phyloP scores from a whole-genome alignment of 2,329 filamentous ascomycete species.

The Hymenoscyphus fraxineus region DNA sequence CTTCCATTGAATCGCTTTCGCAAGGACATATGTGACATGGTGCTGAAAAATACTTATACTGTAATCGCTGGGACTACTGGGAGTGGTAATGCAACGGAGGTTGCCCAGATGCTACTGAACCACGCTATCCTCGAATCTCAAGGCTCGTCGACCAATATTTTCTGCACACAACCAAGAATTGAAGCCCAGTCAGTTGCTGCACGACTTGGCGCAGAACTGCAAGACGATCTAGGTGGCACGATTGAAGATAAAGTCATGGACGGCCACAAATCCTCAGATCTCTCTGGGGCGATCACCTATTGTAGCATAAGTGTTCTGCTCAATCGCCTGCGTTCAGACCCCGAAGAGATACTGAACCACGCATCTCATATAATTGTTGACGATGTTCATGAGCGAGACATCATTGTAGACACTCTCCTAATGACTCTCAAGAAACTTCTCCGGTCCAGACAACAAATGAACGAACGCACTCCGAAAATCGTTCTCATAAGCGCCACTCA shows the following conservation, averaged over 20 bases:
- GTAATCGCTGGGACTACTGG: constrained; percentile 96
- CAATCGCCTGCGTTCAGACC: constrained; percentile 72
- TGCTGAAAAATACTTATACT: constrained; percentile 74
- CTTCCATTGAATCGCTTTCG: constrained; percentile 84
- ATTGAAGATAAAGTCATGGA: constrained; percentile 86
- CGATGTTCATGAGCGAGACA: constrained; percentile 88
- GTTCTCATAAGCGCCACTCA: constrained; percentile 94
- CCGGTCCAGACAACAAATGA: constrained; percentile 52
- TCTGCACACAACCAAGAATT: constrained; percentile 94
- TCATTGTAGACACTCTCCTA: constrained; percentile 91
- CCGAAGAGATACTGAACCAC: constrained; percentile 77
- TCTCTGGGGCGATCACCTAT: constrained; percentile 70
- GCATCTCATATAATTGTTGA: constrained; percentile 92
- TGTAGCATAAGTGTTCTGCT: constrained; percentile 91
- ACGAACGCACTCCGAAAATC: constrained; percentile 78
- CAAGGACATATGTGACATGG: constrained; percentile 77
- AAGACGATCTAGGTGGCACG: constrained; percentile 72
- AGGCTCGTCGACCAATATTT: constrained; percentile 75
- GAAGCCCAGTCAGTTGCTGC: constrained; percentile 89
- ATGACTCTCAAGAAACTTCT: constrained; percentile 85
- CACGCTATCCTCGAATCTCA: constrained; percentile 73
- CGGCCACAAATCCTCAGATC: constrained; percentile 70
- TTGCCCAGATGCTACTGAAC: constrained; percentile 90
- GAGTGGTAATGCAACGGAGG: constrained; percentile 92
- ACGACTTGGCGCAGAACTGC: constrained; percentile 86